Conservation (phyloP, 148 eudicot species). For the Suaeda aralocaspica region DNA sequence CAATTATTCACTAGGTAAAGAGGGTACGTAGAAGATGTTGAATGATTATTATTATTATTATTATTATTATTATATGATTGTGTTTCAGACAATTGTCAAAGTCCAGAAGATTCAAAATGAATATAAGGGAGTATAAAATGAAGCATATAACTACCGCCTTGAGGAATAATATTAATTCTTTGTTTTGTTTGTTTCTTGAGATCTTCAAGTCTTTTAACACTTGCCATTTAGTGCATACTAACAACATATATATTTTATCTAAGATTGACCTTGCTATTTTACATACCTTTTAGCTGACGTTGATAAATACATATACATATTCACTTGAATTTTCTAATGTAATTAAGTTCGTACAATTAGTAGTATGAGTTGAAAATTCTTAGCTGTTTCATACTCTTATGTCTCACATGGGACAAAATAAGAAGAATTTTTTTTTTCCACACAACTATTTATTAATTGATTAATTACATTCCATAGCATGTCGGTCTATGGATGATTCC, state of each 20-base stretch:
- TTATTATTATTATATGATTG: not conserved
- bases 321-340: not conserved
- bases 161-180: not conserved
- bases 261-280: not conserved
- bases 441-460: not conserved
- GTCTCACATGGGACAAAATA: too few relatives aligned
- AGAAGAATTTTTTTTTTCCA: too few relatives aligned
- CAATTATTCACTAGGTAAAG: too few relatives aligned
- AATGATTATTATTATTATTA: too few relatives aligned
- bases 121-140: not conserved
- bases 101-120: conserved; percentile 5
- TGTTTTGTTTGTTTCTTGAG: conserved; percentile 12
- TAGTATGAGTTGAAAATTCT: conserved; percentile 1
- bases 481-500: not conserved
- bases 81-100: conserved; percentile 8
- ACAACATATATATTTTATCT: conserved; percentile 4
- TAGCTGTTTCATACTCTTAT: not conserved
- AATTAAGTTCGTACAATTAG: too few relatives aligned
- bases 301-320: not conserved
- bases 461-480: conserved; percentile 8
- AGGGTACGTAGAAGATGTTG: too few relatives aligned
- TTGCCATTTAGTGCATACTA: conserved; percentile 4
- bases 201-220: conserved; percentile 11
- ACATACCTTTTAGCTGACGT: not conserved
- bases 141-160: conserved; percentile 3